Conservation (phyloP, 208 protist genomes). For the Histomonas meleagridis region DNA sequence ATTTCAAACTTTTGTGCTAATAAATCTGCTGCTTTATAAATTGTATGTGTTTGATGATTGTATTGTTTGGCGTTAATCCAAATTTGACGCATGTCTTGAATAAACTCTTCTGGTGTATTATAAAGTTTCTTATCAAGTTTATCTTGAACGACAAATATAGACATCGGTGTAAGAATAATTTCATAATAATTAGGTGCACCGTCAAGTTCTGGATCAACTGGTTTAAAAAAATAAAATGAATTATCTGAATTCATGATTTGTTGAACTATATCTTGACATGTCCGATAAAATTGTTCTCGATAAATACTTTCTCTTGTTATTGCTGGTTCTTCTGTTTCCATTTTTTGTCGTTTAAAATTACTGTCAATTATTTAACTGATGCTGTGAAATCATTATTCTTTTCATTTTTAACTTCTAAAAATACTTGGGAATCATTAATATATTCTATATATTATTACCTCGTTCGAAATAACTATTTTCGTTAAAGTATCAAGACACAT, state of each 20-base stretch:
- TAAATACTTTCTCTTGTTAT: too few species aligned
- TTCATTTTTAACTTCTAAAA: too few species aligned
- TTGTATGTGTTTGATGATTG: background rate
- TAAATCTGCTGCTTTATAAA: background rate
- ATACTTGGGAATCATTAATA: too few species aligned
- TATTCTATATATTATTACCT: too few species aligned
- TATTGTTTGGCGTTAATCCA: background rate
- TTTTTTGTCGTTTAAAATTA: too few species aligned
- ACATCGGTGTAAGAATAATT: background rate
- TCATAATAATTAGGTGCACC: background rate
- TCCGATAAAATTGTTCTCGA: background rate
- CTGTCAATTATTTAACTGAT: too few species aligned
- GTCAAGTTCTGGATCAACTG: background rate
- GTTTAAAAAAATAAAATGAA: background rate
- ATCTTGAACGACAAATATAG: background rate
- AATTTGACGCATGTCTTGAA: background rate
- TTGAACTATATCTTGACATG: background rate
- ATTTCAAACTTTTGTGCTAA: background rate
- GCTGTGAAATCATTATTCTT: too few species aligned
- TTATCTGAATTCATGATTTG: background rate
- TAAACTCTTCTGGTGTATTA: conserved; percentile 13
- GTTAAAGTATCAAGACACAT: too few species aligned
- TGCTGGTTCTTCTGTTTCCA: too few species aligned
- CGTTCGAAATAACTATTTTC: too few species aligned
- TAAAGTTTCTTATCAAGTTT: conserved; percentile 17